A percentile compares a stretch with the other conserved stretches of the same genome.
Evolutionary conservation across 2,329 filamentous ascomycete genomes (phyloP).

Genomic region (Elsinoe ampelina): DNA sequence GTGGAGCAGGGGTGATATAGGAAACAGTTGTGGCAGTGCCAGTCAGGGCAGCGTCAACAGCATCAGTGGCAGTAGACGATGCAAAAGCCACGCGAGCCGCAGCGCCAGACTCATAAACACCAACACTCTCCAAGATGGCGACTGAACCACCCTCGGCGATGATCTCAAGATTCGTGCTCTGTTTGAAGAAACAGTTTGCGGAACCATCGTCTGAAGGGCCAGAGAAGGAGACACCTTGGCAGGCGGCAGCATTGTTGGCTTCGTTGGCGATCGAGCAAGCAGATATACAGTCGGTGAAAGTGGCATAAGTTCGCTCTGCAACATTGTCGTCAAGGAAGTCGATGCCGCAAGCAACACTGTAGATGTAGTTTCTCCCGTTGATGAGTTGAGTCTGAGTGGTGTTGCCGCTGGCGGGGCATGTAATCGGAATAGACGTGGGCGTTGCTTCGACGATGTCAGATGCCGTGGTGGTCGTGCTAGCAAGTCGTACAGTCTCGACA

Average conservation of each 20-base stretch:
- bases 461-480: neutral
- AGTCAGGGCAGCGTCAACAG: neutral
- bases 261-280: conserved; percentile 27
- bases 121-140: conserved; percentile 21
- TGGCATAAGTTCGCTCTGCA: conserved; percentile 21
- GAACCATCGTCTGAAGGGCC: conserved; percentile 17
- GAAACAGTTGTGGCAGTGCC: conserved; percentile 4
- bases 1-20: conserved; percentile 21
- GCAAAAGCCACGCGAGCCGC: conserved; percentile 21
- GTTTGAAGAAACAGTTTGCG: conserved; percentile 28
- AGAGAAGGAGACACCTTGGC: conserved; percentile 26
- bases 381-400: conserved; percentile 26
- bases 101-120: conserved; percentile 5
- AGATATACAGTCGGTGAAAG: conserved; percentile 25
- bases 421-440: conserved; percentile 23
- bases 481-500: neutral
- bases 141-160: conserved; percentile 22
- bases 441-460: conserved; percentile 16
- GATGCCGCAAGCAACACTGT: conserved; percentile 26
- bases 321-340: conserved; percentile 23
- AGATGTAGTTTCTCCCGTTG: conserved; percentile 25
- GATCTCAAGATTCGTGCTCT: conserved; percentile 20
- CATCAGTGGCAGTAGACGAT: conserved; percentile 18
- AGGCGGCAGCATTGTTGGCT: conserved; percentile 23
- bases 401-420: conserved; percentile 26